Percentiles rank a stretch among this genome's conserved stretches.
These are phyloP conservation scores for Boletus rex-veris DNA, from an alignment of 768 basidiomycete genomes.

Conservation along the genomic window DNA sequence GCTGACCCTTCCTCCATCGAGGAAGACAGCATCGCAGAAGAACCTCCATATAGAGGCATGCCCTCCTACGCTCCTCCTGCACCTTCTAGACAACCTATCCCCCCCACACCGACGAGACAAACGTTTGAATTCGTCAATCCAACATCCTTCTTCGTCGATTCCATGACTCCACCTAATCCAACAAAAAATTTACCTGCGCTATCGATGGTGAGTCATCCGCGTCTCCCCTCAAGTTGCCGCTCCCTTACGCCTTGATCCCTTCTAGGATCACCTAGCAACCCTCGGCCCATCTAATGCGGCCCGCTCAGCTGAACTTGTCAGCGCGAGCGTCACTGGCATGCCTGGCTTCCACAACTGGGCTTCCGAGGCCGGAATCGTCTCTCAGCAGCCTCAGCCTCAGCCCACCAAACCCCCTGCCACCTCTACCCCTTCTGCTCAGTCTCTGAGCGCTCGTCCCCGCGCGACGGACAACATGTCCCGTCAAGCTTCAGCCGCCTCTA, in stretches of 20 bases:
- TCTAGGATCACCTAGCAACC: constrained; percentile 29
- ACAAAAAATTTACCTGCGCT: constrained; percentile 29
- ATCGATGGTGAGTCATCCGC: constrained; percentile 25
- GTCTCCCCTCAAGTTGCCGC: background rate
- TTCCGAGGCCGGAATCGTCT: constrained; percentile 27
- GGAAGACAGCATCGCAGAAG: constrained; percentile 18
- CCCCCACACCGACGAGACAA: constrained; percentile 18
- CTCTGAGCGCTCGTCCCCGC: constrained; percentile 20
- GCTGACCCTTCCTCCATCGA: constrained; percentile 11
- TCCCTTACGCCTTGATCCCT: background rate
- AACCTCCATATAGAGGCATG: constrained; percentile 7
- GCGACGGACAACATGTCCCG: constrained; percentile 30
- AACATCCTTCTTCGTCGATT: constrained; percentile 23
- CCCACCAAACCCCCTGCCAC: constrained; percentile 2
- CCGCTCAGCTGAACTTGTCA: constrained; percentile 19
- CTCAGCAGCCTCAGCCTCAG: constrained; percentile 16
- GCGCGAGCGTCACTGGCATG: constrained; percentile 6
- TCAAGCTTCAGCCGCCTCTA: constrained; percentile 27
- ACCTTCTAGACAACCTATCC: constrained; percentile 12
- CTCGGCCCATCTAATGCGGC: constrained; percentile 23
- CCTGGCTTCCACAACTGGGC: constrained; percentile 32
- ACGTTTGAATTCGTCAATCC: constrained; percentile 30
- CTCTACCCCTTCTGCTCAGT: constrained; percentile 1
- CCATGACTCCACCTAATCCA: constrained; percentile 19
- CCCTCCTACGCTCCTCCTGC: constrained; percentile 3